Evolutionary conservation across 176 grass and related monocot genomes (phyloP).

Genomic region (Saccharum spontaneum): DNA sequence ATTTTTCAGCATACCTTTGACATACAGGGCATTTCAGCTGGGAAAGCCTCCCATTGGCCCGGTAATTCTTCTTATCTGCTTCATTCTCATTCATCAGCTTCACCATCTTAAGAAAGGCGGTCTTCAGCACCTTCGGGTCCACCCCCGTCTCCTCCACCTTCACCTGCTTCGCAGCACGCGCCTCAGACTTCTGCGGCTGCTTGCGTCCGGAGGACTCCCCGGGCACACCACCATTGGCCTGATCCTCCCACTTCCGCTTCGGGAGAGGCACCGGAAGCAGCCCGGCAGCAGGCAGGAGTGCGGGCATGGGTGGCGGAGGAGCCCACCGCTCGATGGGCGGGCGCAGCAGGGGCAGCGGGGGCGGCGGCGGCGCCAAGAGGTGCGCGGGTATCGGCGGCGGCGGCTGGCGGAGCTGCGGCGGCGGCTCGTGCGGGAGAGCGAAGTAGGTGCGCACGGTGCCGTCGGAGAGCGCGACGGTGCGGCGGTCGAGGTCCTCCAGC

Average conservation of each 20-base stretch:
- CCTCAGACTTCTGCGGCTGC: constrained; percentile 25
- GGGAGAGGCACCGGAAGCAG: constrained; percentile 12
- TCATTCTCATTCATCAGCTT: constrained; percentile 68
- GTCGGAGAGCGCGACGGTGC: constrained; percentile 66
- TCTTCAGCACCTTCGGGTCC: constrained; percentile 56
- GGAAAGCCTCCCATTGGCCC: constrained; percentile 62
- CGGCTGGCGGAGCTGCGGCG: constrained; percentile 43
- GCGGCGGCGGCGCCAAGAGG: neutral
- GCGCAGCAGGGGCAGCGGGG: neutral
- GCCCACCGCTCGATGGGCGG: constrained; percentile 24
- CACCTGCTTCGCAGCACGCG: constrained; percentile 38
- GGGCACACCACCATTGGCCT: constrained; percentile 28
- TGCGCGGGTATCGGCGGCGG: constrained; percentile 14
- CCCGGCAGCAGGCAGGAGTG: neutral
- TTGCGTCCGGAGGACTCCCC: constrained; percentile 28
- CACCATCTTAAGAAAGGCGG: constrained; percentile 80
- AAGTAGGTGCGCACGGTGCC: constrained; percentile 89
- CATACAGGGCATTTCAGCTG: constrained; percentile 71
- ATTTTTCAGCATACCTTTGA: constrained; percentile 57
- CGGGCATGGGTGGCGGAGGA: neutral
- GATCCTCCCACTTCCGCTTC: constrained; percentile 55
- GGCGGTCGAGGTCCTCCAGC: constrained; percentile 44
- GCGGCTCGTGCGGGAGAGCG: constrained; percentile 70
- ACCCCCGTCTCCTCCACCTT: constrained; percentile 43
- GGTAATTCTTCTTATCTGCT: constrained; percentile 66